Base-by-base conservation (phyloP, 1,284 basidiomycete species). In the Cutaneotrichosporon cutaneum region DNA sequence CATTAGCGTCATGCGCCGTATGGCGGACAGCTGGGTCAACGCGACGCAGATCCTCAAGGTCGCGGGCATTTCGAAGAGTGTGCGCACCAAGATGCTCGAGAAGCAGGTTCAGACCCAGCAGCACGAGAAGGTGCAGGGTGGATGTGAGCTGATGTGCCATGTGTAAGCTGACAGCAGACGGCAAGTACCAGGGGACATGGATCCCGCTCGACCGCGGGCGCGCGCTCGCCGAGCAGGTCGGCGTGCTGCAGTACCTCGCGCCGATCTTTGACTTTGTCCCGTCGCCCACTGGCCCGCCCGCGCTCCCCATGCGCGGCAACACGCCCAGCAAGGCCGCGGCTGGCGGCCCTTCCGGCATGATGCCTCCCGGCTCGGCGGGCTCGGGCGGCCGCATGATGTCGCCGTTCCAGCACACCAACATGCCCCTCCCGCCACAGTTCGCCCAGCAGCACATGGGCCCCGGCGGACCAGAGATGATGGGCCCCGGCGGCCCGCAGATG, bases 171-270 rank as follows among this genome's bases (percentile, higher is more conserved):
- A 59, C 54, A 10, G 14, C 51, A 79, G 77, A 98, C 75, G 96
- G 96, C 48, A 97, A 97, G 82, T 99, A 98, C 78, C 96, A 99
- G 79, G 96, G 96, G 64, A 99, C 96, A 56, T 99, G 96, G 95
- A 93, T 97, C 68, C 94, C 94, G 3, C 87, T 95, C 48, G 90
- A 94, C 68, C 85, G 91, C 62, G 94, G 92, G 33, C 86, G 89
- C 63, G 91, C 94, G 68, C 87, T 98, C 47, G 92, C 94, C 11
- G 79, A 86, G n/a, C 90, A 92, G 72, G 94, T 90, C 79, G 91
- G 90, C 58, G 92, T 96, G 35, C 87, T 88, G 21, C 86, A 88
- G 53, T 83, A 93, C 57, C 85, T 98, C 58, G 84, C 87, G 0
- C 92, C 94, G 3, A 83, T 98, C 63, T 94, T 97, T 76, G 93